These are phyloP conservation scores for Suhomyces yuchorum DNA, from an alignment of 1,139 yeast genomes.

Conservation along the genomic window DNA sequence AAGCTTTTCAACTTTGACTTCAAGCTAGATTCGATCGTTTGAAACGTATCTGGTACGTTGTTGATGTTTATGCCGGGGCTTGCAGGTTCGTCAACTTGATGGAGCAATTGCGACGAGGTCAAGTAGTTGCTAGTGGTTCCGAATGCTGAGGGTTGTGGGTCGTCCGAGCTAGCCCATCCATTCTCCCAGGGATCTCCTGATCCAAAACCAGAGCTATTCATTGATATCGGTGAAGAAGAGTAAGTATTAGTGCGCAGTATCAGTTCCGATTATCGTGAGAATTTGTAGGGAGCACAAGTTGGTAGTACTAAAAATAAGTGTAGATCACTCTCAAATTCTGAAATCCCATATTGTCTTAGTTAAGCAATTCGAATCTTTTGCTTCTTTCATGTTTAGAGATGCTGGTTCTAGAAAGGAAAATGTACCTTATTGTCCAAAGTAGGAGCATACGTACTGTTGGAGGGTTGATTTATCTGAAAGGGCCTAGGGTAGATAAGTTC, in stretches of 20 bases:
- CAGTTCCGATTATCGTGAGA: background rate
- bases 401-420: too few relatives aligned
- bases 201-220: constrained; percentile 27
- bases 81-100: constrained; percentile 10
- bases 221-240: constrained; percentile 4
- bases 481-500: too few relatives aligned
- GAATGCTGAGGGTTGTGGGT: constrained; percentile 9
- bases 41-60: constrained; percentile 30
- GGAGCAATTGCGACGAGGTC: constrained; percentile 31
- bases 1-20: constrained; percentile 27
- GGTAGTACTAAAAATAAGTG: background rate
- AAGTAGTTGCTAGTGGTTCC: constrained; percentile 20
- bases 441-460: too few relatives aligned
- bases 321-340: background rate
- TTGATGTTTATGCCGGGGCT: constrained; percentile 11
- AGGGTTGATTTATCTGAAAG: too few relatives aligned
- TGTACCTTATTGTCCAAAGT: too few relatives aligned
- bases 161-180: constrained; percentile 37
- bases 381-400: too few relatives aligned
- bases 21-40: constrained; percentile 23
- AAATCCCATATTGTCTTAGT: too few relatives aligned
- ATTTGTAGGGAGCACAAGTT: background rate
- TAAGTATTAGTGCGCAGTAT: background rate
- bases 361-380: too few relatives aligned
- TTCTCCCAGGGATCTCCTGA: constrained; percentile 47